A percentile compares a stretch with the other conserved stretches of the same genome.
These are phyloP conservation scores for Yamadazyma triangularis DNA, from an alignment of 1,139 yeast species.

Conservation along the genomic window DNA sequence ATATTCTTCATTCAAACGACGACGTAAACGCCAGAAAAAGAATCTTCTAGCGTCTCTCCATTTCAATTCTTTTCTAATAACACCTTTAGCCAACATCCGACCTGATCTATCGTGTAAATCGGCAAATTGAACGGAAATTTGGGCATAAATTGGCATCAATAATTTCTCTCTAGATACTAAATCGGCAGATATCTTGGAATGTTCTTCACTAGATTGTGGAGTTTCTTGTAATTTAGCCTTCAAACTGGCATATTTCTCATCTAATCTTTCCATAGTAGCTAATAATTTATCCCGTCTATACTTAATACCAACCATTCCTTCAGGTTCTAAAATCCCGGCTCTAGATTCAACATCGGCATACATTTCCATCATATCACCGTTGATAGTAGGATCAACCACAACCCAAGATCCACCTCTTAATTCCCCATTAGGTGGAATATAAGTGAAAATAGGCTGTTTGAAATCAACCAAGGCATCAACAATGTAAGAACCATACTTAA, in stretches of 20 bases:
- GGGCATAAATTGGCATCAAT: constrained; percentile 84
- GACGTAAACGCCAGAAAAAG: constrained; percentile 98
- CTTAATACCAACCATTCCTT: constrained; percentile 98
- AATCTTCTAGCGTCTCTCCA: constrained; percentile 89
- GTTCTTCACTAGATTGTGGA: constrained; percentile 58
- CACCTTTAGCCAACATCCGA: constrained; percentile 95
- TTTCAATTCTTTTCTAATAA: constrained; percentile 75
- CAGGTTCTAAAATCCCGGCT: constrained; percentile 98
- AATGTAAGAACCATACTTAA: constrained; percentile 93
- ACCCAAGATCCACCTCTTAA: constrained; percentile 99
- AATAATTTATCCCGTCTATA: constrained; percentile 89
- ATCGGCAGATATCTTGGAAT: constrained; percentile 58
- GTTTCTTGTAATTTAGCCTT: constrained; percentile 53
- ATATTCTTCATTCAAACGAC: constrained; percentile 92
- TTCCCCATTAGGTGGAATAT: constrained; percentile 97
- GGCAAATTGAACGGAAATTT: constrained; percentile 92
- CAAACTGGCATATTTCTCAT: constrained; percentile 65
- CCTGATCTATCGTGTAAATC: constrained; percentile 97
- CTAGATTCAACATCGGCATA: constrained; percentile 96
- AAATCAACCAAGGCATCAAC: constrained; percentile 95
- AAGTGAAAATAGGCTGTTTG: constrained; percentile 94
- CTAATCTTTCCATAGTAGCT: constrained; percentile 87
- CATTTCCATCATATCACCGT: constrained; percentile 98
- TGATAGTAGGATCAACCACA: constrained; percentile 97
- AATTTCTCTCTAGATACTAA: constrained; percentile 74